Conservation (phyloP, 331 rosid species). For the Quercus lobata region DNA sequence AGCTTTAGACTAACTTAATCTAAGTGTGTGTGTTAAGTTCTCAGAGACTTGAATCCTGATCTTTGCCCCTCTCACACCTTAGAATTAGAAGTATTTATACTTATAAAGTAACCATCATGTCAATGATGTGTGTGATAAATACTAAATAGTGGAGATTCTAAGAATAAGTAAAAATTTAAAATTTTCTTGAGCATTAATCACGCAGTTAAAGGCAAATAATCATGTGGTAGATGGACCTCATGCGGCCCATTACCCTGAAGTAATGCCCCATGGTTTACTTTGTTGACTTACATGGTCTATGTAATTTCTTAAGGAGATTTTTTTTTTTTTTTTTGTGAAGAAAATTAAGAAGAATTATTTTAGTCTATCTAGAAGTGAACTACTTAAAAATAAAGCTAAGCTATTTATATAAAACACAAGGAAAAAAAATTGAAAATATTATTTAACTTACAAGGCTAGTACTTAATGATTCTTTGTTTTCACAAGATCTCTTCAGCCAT, state of each 20-base stretch:
- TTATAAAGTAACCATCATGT: fast-evolving
- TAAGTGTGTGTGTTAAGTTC: no score
- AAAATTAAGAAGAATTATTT: no score
- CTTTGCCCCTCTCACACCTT: fast-evolving
- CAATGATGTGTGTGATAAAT: no score
- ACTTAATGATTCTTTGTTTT: slow-evolving; percentile 48
- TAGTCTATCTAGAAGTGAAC: neutral
- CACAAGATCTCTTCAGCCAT: slow-evolving; percentile 61
- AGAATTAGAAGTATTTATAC: no score
- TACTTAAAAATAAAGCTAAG: neutral
- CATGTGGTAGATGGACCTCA: neutral
- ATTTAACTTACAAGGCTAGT: slow-evolving; percentile 56
- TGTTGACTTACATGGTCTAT: neutral
- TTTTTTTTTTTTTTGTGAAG: no score
- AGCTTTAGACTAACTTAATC: no score
- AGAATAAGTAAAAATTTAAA: neutral
- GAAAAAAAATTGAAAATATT: neutral
- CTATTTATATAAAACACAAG: neutral
- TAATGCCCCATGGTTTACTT: neutral
- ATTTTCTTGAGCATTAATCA: neutral
- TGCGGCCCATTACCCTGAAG: neutral
- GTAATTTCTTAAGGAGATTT: neutral
- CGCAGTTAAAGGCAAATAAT: neutral
- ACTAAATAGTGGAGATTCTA: no score
- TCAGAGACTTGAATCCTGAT: fast-evolving